Base-by-base conservation (phyloP, 2,329 filamentous ascomycete genomes). In the Penicillium janthinellum region DNA sequence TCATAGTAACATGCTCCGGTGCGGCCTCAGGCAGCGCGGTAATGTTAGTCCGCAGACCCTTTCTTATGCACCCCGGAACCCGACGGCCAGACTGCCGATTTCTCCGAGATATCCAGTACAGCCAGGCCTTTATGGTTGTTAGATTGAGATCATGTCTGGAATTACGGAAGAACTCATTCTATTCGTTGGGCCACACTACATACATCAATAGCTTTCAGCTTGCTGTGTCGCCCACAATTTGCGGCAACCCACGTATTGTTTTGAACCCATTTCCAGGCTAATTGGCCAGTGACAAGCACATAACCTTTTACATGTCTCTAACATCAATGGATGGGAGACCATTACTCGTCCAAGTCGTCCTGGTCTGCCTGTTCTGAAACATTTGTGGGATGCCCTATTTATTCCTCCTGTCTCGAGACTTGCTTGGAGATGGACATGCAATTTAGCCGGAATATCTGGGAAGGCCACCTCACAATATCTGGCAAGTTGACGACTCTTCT, bases 1-100 rank as follows among this genome's bases (percentile, higher is more conserved):
- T 53, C 58, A 48, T 60, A 60, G 58, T 54, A 54, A 59, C 47
- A 59, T 52, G 38, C 15, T 59, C 51, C 57, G 57, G 7, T 14
- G 6, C 22, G 28, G 28, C 45, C 45, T 34, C n/a, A 17, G 28
- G 45, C 45, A 35, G n/a, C n/a, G 4, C 28, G 45, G 28, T 28
- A 49, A 49, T 49, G 45, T 4, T 20, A 49, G 17, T 31, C 28
- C 45, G 45, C 34, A 28, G 45, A 48, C 28, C 45, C 25, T 25
- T 25, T 25, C 45, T 49, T 17, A n/a, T 31, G 44, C 44, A 47
- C 48, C 8, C 11, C 49, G 35, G 49, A 37, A 39, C 45, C 45
- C 28, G 45, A 48, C 28, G 45, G 45, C n/a, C 31, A 35, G 25
- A 14, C n/a, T 49, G 31, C 45, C 45, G 31, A 6, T 35, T 34